phyloP scores from a whole-genome alignment of 108 stramenopile species.

The Schizochytrium sp. region DNA sequence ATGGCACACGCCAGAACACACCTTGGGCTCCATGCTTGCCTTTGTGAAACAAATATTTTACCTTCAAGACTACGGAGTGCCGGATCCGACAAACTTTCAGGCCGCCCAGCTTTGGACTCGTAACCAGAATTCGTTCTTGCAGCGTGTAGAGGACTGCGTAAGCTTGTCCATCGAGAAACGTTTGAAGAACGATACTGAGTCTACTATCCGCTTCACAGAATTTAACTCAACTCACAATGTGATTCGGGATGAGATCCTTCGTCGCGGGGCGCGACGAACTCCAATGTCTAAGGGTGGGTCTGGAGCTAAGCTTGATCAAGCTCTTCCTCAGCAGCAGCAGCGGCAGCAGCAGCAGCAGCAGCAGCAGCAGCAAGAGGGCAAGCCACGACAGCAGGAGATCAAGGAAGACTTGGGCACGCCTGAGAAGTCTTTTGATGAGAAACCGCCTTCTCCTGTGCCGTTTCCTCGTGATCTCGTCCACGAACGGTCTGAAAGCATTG shows the following conservation, averaged over 20 bases:
- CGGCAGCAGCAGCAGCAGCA: neutral
- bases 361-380: neutral
- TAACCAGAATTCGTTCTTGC: slow-evolving; percentile 3
- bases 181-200: neutral
- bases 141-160: slow-evolving; percentile 38
- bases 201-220: slow-evolving; percentile 52
- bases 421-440: neutral
- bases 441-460: neutral
- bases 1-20: slow-evolving; percentile 6
- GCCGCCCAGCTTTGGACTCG: slow-evolving; percentile 9
- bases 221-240: neutral
- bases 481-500: neutral
- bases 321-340: neutral
- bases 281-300: neutral
- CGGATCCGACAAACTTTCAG: slow-evolving; percentile 31
- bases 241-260: neutral
- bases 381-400: neutral
- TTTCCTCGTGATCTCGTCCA: neutral
- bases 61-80: slow-evolving; percentile 1
- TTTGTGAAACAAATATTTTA: slow-evolving; percentile 43
- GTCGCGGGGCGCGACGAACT: neutral
- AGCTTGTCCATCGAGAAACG: slow-evolving; percentile 33
- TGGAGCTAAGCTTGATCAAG: neutral
- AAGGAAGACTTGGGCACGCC: neutral
- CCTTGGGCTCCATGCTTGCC: neutral